Conservation (phyloP, 208 protist genomes). For the Trypanosoma avium region DNA sequence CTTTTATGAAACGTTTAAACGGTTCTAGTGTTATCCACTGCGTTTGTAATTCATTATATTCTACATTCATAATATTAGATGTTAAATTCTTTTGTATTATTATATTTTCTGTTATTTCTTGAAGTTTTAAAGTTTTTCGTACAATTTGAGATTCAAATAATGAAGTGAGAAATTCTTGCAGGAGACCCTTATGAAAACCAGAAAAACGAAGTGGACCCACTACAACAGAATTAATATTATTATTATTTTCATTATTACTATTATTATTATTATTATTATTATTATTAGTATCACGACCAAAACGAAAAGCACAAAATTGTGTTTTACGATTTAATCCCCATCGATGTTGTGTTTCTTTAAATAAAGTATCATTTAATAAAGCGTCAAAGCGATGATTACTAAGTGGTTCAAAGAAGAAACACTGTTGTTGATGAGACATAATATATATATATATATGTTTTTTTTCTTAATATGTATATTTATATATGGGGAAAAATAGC, state of each 20-base stretch:
- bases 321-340: conserved; percentile 23
- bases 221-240: not conserved
- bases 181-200: conserved; percentile 52
- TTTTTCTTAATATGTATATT: too few species aligned
- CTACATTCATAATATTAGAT: too few species aligned
- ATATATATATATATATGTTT: too few species aligned
- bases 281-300: conserved; percentile 3
- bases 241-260: not conserved
- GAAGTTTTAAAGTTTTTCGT: conserved; percentile 17
- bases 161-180: conserved; percentile 32
- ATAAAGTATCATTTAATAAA: conserved; percentile 8
- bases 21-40: conserved; percentile 40
- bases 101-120: not conserved
- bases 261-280: not conserved
- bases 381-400: not conserved
- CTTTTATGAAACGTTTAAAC: conserved; percentile 31
- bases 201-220: conserved; percentile 12
- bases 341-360: conserved; percentile 10
- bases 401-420: conserved; percentile 14
- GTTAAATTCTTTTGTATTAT: too few species aligned
- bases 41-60: conserved; percentile 29
- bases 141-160: conserved; percentile 32
- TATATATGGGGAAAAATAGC: too few species aligned
- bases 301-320: conserved; percentile 19
- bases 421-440: too few species aligned